Evolutionary conservation across 805 yeast species (phyloP), one percentile per base, ranked within the genome.

Genomic region (Yarrowia yakushimensis): DNA sequence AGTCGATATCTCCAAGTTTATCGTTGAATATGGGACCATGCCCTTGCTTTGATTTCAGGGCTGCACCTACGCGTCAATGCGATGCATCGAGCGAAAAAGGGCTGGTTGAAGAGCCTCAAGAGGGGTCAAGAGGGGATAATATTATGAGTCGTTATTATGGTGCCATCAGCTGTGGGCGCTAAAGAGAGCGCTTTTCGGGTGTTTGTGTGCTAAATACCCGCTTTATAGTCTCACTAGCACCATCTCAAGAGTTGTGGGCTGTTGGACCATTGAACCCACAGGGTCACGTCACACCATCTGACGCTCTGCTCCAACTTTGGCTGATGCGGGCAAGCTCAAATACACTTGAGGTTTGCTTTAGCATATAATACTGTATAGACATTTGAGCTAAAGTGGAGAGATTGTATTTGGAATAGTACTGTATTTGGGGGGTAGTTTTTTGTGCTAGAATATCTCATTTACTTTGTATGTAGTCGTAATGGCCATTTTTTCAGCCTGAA

Each of bases 281-380:
- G 23, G 50, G 50, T 43, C 50, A 28, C 50, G 50, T 43, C 50
- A 28, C 50, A 43, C 50, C 50, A 43, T 43, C 22, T 43, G 34
- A 17, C 12, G 50, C 50, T 42, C 13, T 11, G 33, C 33, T 43
- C 22, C 33, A 17, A 17, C 3, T 27, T 17, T 18, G 22, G 27
- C 13, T n/a, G 23, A 17, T 11, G 30, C n/a, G 33, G 31, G 9
- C 30, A 41, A n/a, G 46, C 23, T 28, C 50, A 43, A 43, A 43
- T 27, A 28, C 50, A 27, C 28, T 43, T 43, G 34, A 27, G 50
- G 50, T 28, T 43, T 43, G 50, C 50, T 27, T 25, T 34, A 43
- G 34, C 50, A 27, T 43, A 41, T 30, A 41, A n/a, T 25, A 7
- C n/a, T n/a, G n/a, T n/a, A n/a, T n/a, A n/a, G n/a, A 41, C 46